A percentile compares a stretch with the other conserved stretches of the same genome.
These are phyloP conservation scores for Tuber umbilicatum DNA, from an alignment of 495 filamentous ascomycete species.

Conservation along the genomic window DNA sequence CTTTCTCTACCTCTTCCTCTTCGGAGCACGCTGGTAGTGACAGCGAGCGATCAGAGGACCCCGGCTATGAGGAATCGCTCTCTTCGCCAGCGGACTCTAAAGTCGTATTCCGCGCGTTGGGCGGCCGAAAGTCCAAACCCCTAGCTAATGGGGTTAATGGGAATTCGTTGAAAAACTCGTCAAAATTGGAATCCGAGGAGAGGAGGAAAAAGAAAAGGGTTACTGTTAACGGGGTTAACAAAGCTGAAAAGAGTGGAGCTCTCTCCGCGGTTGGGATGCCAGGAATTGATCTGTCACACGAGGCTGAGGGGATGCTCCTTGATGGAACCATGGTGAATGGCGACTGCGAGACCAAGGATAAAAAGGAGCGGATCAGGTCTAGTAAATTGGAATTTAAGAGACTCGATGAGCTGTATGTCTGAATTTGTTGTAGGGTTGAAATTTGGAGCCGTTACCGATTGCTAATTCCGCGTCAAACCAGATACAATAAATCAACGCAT, in stretches of 20 bases:
- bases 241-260: neutral
- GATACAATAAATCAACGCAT: slow-evolving; percentile 39
- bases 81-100: neutral
- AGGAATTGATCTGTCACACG: slow-evolving; percentile 6
- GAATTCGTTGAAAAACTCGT: neutral
- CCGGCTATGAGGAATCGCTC: neutral
- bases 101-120: neutral
- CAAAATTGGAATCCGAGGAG: neutral
- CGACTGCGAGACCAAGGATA: slow-evolving; percentile 5
- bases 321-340: slow-evolving; percentile 24
- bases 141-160: neutral
- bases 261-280: neutral
- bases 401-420: slow-evolving; percentile 39
- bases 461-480: slow-evolving; percentile 6
- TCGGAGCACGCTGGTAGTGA: neutral
- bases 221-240: neutral
- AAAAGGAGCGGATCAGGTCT: slow-evolving; percentile 26
- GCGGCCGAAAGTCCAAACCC: slow-evolving; percentile 2
- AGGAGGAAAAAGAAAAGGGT: neutral
- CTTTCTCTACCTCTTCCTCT: neutral
- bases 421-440: neutral
- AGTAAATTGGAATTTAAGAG: slow-evolving; percentile 40
- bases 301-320: slow-evolving; percentile 10
- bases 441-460: neutral
- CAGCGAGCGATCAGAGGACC: neutral